Percentiles rank a stretch among this genome's conserved stretches.
These are phyloP conservation scores for Perkinsus chesapeaki DNA, from an alignment of 169 alveolate species.

Conservation along the genomic window DNA sequence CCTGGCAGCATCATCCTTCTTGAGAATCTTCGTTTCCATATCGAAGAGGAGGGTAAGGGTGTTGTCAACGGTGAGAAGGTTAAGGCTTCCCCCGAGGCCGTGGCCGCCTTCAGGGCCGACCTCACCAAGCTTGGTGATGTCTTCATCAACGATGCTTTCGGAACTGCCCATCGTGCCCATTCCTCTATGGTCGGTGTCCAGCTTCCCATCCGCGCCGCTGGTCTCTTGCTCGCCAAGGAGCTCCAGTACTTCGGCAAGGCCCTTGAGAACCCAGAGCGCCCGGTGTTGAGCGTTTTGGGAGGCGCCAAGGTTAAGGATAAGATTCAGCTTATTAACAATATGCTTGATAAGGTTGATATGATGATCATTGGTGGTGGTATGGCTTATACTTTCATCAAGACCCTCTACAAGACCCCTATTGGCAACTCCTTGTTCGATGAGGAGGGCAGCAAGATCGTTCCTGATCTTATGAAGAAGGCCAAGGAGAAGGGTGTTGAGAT, in stretches of 20 bases:
- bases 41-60: constrained; percentile 90
- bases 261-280: constrained; percentile 84
- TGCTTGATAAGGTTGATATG: constrained; percentile 80
- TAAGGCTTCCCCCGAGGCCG: constrained; percentile 54
- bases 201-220: constrained; percentile 81
- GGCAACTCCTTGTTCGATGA: constrained; percentile 86
- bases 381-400: constrained; percentile 93
- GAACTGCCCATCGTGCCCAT: constrained; percentile 98
- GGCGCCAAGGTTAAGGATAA: constrained; percentile 94
- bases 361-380: constrained; percentile 96
- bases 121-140: constrained; percentile 85
- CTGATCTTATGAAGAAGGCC: constrained; percentile 79
- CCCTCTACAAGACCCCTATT: constrained; percentile 53
- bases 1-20: constrained; percentile 78
- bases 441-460: constrained; percentile 83
- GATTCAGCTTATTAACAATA: constrained; percentile 72
- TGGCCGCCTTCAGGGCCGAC: constrained; percentile 70
- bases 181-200: constrained; percentile 90
- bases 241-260: constrained; percentile 85
- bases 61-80: constrained; percentile 69
- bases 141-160: constrained; percentile 96
- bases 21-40: constrained; percentile 89
- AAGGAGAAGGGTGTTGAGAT: constrained; percentile 78
- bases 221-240: constrained; percentile 86
- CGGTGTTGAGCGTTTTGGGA: constrained; percentile 87